Evolutionary conservation across 2,329 filamentous ascomycete species (phyloP), one percentile per base, ranked within the genome.

Genomic region (Aspergillus nomiae): DNA sequence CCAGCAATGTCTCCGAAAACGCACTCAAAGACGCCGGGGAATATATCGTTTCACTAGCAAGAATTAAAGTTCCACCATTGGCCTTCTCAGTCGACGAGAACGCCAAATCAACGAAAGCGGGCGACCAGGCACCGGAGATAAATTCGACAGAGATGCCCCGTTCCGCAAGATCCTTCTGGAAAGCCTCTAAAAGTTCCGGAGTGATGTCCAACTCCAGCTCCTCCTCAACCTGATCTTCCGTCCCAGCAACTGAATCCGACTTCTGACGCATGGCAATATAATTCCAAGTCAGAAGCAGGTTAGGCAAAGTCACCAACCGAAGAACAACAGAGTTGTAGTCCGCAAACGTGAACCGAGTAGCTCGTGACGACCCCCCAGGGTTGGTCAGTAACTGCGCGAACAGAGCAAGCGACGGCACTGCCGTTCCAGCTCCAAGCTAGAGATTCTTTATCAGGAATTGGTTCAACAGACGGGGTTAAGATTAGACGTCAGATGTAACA

Each of bases 1-100:
- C 76, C 10, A 84, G 69, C 51, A 89, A 72, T 1, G 84, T 82
- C 46, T 86, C 82, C 0, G 86, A 83, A 71, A 90, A 90, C 0
- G 83, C 77, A 1, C 65, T 69, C 32, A 88, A 77, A 1, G 83
- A 84, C 1, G 80, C 73, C 0, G 86, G 87, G 7, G 83, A 85
- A 73, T 90, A 90, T 56, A 89, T 89, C 0, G 87, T 90, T 74
- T 90, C 87, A 32, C 86, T 87, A 1, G 85, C 87, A 4, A 90
- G 80, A 9, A 89, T 75, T 24, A 87, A 69, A 0, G 77, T 79
- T 28, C 80, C 80, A 65, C 80, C 11, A 76, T 77, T 14, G 62
- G 11, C 62, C 4, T 38, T 24, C 6, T 58, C 61, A 75, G 78
- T 21, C 78, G 74, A 28, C 77, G 73, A 67, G 46, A 74, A 73